A percentile compares a stretch with the other conserved stretches of the same genome.
phyloP scores from a whole-genome alignment of 1,139 yeast genomes.

The Saccharomyces hybrid region DNA sequence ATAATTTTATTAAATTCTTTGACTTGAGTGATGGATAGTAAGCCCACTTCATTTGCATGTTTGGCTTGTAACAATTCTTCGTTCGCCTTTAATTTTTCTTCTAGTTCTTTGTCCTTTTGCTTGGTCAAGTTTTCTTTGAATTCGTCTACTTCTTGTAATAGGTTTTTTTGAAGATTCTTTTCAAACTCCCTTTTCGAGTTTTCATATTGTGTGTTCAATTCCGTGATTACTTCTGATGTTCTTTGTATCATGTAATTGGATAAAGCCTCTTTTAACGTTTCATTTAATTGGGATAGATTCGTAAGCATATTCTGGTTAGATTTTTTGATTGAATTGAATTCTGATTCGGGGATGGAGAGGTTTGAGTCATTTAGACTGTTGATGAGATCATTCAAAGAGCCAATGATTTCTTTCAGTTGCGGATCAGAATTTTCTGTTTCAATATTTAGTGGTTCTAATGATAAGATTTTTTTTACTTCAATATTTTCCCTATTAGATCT shows the following conservation, averaged over 20 bases:
- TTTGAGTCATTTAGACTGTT: conserved; percentile 29
- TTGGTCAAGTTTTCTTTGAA: conserved; percentile 59
- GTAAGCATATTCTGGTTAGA: background rate
- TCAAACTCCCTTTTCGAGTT: conserved; percentile 33
- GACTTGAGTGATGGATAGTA: conserved; percentile 66
- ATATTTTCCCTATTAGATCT: background rate
- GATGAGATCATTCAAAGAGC: conserved; percentile 33
- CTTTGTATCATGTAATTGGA: conserved; percentile 11
- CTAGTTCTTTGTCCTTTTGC: conserved; percentile 53
- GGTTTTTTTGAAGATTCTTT: conserved; percentile 37
- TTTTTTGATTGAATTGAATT: background rate
- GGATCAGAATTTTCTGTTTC: conserved; percentile 25
- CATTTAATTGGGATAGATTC: background rate
- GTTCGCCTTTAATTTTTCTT: conserved; percentile 61
- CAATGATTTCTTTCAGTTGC: conserved; percentile 29
- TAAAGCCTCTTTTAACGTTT: conserved; percentile 4
- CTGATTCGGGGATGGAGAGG: conserved; percentile 5
- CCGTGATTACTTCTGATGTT: conserved; percentile 21
- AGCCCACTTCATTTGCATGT: conserved; percentile 68
- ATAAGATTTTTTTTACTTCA: conserved; percentile 9
- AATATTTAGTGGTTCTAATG: conserved; percentile 29
- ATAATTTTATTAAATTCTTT: conserved; percentile 62
- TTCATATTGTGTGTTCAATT: conserved; percentile 16
- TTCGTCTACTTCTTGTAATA: conserved; percentile 49
- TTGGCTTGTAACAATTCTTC: conserved; percentile 62